Evolutionary conservation across 176 grass and related monocot species (phyloP), one percentile per base, ranked within the genome.

Genomic region (Lolium rigidum): DNA sequence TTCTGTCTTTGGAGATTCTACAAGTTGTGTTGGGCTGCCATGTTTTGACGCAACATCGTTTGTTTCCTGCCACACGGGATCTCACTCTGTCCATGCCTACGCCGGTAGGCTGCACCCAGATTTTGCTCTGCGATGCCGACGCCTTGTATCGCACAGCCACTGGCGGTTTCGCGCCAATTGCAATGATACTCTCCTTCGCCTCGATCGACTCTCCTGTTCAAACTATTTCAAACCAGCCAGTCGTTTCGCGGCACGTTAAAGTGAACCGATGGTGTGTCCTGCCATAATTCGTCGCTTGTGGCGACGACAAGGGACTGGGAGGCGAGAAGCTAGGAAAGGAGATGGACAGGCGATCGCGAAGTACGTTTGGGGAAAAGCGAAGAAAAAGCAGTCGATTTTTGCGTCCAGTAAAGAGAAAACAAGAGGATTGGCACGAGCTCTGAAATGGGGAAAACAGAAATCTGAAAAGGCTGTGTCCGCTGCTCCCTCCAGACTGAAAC

Each of bases 401-500:
- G 8, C 1, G 2, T 39, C 35, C 8, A 6, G 65, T 59, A 37
- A 38, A 7, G 26, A 35, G 21, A 25, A 12, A 62, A 4, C 13
- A 62, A 9, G 10, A 28, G 24, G 12, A 28, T 1, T 13, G 24
- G 21, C 14, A 38, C 31, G 72, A 76, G 47, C 72, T 76, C 14
- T 52, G 4, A 51, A 75, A 16, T 28, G 14, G 28, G 28, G 3
- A 64, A 54, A 54, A 35, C 3, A 16, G 22, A 74, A 74, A 16
- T 4, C 71, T 51, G 71, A 75, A 14, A 75, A 75, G 10, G 71
- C 12, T 74, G 14, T 1, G 47, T 17, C 6, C 48, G 68, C 68
- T 71, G 38, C 66, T 70, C 37, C 37, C 67, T 43, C 67, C 67
- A 69, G 37, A 70, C 67, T n/a, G 67, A 44, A 41, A 43, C 18